phyloP scores from a whole-genome alignment of 2,329 filamentous ascomycete genomes.

The Pyrenochaeta sp. region DNA sequence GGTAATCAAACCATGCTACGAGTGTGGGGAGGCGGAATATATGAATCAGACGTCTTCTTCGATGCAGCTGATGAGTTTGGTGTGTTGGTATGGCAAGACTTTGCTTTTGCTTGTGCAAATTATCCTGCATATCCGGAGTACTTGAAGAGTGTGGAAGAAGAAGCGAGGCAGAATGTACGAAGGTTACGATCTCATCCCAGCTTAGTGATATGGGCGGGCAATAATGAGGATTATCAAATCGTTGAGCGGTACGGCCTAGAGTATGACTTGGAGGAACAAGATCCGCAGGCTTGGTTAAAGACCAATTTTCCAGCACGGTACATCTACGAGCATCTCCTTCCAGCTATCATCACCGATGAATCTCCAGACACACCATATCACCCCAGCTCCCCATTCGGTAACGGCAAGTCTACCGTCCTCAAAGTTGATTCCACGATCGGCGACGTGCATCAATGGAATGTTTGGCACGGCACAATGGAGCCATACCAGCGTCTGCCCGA shows the following conservation, averaged over 20 bases:
- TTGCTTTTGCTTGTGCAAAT: conserved; percentile 75
- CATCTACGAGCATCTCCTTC: conserved; percentile 83
- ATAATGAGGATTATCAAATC: conserved; percentile 94
- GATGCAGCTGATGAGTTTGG: conserved; percentile 79
- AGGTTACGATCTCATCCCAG: conserved; percentile 84
- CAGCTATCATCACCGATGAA: conserved; percentile 73
- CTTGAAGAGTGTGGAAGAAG: conserved; percentile 58
- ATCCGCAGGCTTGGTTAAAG: conserved; percentile 83
- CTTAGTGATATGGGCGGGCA: conserved; percentile 87
- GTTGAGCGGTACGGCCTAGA: conserved; percentile 75
- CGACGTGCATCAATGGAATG: conserved; percentile 95
- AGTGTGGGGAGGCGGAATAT: conserved; percentile 83
- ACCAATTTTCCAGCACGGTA: conserved; percentile 90
- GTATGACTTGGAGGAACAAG: conserved; percentile 79
- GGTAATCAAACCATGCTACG: conserved; percentile 84
- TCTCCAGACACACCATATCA: conserved; percentile 75
- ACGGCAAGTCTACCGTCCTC: conserved; percentile 68
- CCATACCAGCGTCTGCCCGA: conserved; percentile 86
- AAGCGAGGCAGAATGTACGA: conserved; percentile 70
- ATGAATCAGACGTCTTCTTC: conserved; percentile 78
- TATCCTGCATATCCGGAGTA: conserved; percentile 69
- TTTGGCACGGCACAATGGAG: conserved; percentile 94
- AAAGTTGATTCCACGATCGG: conserved; percentile 73
- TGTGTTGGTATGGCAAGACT: conserved; percentile 86
- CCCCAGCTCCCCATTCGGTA: conserved; percentile 84